Evolutionary conservation across 2,329 filamentous ascomycete genomes (phyloP).

Genomic region (Zasmidium citrigriseum): DNA sequence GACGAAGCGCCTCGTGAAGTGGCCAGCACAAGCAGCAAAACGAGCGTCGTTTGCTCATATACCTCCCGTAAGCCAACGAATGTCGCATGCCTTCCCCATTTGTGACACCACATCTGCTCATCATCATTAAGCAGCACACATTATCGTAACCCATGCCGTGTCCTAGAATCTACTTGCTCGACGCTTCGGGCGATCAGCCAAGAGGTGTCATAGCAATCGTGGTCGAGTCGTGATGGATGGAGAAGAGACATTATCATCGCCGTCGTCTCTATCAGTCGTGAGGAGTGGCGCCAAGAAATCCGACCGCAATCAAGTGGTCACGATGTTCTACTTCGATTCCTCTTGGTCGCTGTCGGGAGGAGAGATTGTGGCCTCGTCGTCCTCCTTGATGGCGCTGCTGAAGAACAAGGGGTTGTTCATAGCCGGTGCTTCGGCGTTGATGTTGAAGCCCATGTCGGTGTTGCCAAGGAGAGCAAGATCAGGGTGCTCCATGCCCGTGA

Average conservation of each 20-base stretch:
- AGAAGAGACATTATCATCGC: not conserved
- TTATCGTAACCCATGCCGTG: slow-evolving; percentile 19
- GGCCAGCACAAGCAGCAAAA: not conserved
- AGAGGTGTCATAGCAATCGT: not conserved
- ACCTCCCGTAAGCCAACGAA: slow-evolving; percentile 4
- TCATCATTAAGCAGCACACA: slow-evolving; percentile 23
- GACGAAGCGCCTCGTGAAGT: not conserved
- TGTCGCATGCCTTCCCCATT: not conserved
- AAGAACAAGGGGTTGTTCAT: slow-evolving; percentile 33
- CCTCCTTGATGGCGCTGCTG: slow-evolving; percentile 25
- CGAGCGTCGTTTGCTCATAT: slow-evolving; percentile 5
- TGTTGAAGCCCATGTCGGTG: slow-evolving; percentile 6
- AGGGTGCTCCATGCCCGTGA: slow-evolving; percentile 4
- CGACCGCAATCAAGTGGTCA: too few species aligned
- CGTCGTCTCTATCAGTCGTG: not conserved
- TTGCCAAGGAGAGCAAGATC: slow-evolving; percentile 1
- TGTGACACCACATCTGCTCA: too few species aligned
- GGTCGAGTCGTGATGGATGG: not conserved
- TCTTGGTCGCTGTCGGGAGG: slow-evolving; percentile 24
- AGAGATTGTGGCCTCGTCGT: slow-evolving; percentile 36
- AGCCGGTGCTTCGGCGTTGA: slow-evolving; percentile 8
- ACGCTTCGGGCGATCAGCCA: not conserved
- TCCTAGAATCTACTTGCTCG: not conserved
- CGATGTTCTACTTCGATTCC: too few species aligned
- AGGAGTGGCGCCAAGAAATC: not conserved